These are phyloP conservation scores for Salix arbutifolia DNA, from an alignment of 345 rosid genomes.

Conservation along the genomic window DNA sequence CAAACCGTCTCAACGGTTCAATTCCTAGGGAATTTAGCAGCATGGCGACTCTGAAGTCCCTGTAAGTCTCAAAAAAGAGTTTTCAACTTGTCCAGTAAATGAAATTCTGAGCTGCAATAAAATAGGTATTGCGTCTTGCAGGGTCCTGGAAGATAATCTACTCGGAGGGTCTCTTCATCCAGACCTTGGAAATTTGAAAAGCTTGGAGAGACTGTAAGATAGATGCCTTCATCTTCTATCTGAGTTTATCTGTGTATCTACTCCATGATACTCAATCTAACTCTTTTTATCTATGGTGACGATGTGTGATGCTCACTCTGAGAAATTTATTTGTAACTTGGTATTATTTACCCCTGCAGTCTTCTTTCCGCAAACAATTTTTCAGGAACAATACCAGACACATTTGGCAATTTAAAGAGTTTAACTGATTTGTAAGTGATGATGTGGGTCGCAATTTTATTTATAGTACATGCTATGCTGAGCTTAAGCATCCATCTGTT, in stretches of 20 bases:
- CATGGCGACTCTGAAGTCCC: slow-evolving; percentile 41
- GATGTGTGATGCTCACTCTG: background rate
- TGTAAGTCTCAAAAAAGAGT: slow-evolving; percentile 45
- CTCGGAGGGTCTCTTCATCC: slow-evolving; percentile 59
- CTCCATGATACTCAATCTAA: background rate
- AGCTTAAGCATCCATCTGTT: background rate
- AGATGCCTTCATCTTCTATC: background rate
- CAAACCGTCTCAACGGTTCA: slow-evolving; percentile 63
- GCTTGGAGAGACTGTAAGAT: slow-evolving; percentile 51
- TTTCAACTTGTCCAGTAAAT: background rate
- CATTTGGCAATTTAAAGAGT: slow-evolving; percentile 57
- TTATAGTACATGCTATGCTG: background rate
- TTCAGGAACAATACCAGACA: slow-evolving; percentile 62
- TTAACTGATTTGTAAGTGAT: slow-evolving; percentile 69
- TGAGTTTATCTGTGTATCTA: background rate
- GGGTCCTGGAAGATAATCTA: slow-evolving; percentile 61
- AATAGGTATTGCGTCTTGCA: slow-evolving; percentile 22
- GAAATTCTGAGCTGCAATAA: background rate
- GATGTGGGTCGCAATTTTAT: background rate
- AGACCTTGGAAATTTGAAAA: slow-evolving; percentile 56
- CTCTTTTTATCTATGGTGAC: background rate
- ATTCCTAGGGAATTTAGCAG: slow-evolving; percentile 58
- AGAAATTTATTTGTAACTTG: background rate
- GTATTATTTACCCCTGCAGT: slow-evolving; percentile 26
- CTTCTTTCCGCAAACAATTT: slow-evolving; percentile 72